Evolutionary conservation across 2,329 filamentous ascomycete genomes (phyloP).

Genomic region (Arachnopeziza araneosa): DNA sequence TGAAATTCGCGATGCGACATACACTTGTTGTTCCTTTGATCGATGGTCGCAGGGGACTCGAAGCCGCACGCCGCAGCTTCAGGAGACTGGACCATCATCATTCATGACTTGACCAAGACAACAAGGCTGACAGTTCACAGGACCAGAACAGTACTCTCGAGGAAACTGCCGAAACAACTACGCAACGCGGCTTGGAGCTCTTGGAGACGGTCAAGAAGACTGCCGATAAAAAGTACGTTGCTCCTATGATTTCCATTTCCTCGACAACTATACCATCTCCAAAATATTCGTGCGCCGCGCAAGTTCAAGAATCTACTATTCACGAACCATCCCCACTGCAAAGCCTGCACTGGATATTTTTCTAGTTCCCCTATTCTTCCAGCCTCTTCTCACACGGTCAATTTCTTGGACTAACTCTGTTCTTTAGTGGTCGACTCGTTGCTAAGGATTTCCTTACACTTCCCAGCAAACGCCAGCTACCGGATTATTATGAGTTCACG

Average conservation of each 20-base stretch:
- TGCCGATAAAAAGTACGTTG: slow-evolving; percentile 71
- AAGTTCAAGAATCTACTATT: no score
- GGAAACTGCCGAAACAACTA: slow-evolving; percentile 65
- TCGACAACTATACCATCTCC: not conserved
- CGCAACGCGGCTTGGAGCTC: slow-evolving; percentile 65
- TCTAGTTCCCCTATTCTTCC: not conserved
- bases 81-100: slow-evolving; percentile 14
- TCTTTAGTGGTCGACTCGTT: slow-evolving; percentile 62
- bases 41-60: slow-evolving; percentile 19
- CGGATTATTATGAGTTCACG: slow-evolving; percentile 73
- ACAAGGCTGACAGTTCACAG: slow-evolving; percentile 28
- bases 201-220: slow-evolving; percentile 70
- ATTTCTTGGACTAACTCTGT: not conserved
- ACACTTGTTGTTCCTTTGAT: slow-evolving; percentile 10
- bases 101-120: slow-evolving; percentile 13
- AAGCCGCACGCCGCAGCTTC: slow-evolving; percentile 19
- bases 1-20: not conserved
- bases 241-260: not conserved
- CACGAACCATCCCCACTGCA: not conserved
- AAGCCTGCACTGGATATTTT: not conserved
- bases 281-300: not conserved
- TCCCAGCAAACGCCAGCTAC: slow-evolving; percentile 55
- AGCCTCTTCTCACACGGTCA: not conserved
- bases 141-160: slow-evolving; percentile 16
- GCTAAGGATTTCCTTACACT: slow-evolving; percentile 71